Conservation (phyloP, 1,139 yeast genomes). For the Sugiyamaella japonica region DNA sequence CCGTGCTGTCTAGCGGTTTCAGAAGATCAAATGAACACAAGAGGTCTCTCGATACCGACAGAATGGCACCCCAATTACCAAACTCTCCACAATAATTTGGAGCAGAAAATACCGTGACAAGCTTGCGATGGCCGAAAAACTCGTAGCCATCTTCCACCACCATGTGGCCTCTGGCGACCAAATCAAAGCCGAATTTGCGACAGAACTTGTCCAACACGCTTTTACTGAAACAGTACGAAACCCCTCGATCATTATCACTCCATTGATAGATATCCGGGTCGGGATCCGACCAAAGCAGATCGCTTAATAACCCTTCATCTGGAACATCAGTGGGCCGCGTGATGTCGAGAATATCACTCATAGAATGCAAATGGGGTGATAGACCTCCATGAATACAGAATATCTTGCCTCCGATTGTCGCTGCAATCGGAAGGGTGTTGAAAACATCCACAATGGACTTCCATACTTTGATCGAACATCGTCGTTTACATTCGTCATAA, state of each 20-base stretch:
- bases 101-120: conserved; percentile 83
- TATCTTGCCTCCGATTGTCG: conserved; percentile 78
- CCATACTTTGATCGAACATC: conserved; percentile 70
- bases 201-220: conserved; percentile 73
- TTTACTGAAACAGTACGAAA: conserved; percentile 76
- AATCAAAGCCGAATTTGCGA: conserved; percentile 67
- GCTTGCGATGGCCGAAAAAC: conserved; percentile 71
- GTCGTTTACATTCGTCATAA: conserved; percentile 83
- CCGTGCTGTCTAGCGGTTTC: conserved; percentile 50
- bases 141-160: conserved; percentile 93
- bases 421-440: conserved; percentile 84
- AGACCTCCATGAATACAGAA: conserved; percentile 91
- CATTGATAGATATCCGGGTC: conserved; percentile 65
- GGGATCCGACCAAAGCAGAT: conserved; percentile 87
- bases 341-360: conserved; percentile 68
- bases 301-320: conserved; percentile 77
- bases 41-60: conserved; percentile 75
- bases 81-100: conserved; percentile 93
- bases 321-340: conserved; percentile 87
- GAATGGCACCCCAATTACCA: conserved; percentile 87
- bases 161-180: conserved; percentile 87
- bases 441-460: conserved; percentile 76
- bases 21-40: conserved; percentile 82
- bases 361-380: conserved; percentile 67
- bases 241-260: conserved; percentile 87